Conservation (phyloP, 768 basidiomycete genomes). For the Sarcodon sp. region DNA sequence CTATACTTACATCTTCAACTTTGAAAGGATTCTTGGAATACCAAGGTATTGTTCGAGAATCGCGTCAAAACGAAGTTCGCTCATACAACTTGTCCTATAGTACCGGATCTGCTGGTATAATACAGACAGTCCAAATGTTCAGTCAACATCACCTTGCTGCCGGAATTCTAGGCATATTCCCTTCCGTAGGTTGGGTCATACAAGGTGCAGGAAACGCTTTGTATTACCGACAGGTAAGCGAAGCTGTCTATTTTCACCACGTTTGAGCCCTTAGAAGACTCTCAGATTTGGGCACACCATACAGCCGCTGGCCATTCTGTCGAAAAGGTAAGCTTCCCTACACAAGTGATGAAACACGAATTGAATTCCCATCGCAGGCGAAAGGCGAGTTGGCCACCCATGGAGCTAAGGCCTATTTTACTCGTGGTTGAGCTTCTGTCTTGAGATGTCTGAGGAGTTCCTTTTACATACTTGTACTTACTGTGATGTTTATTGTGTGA, state of each 20-base stretch:
- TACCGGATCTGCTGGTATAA: conserved; percentile 91
- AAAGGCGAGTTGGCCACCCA: conserved; percentile 74
- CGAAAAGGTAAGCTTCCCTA: conserved; percentile 45
- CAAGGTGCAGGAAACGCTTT: conserved; percentile 76
- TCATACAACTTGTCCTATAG: conserved; percentile 20
- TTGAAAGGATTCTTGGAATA: conserved; percentile 78
- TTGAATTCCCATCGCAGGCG: conserved; percentile 34
- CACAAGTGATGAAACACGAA: conserved; percentile 6
- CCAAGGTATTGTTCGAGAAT: conserved; percentile 41
- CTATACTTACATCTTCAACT: conserved; percentile 11
- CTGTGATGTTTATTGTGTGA: neutral
- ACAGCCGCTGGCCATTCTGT: conserved; percentile 78
- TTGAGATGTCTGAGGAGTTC: conserved; percentile 1
- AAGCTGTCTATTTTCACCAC: conserved; percentile 5
- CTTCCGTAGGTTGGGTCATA: conserved; percentile 78
- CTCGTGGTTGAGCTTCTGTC: conserved; percentile 43
- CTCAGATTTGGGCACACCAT: conserved; percentile 66
- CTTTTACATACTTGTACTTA: neutral
- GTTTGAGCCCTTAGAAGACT: conserved; percentile 4
- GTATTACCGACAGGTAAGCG: conserved; percentile 64
- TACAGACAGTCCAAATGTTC: conserved; percentile 83
- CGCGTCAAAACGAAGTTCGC: neutral
- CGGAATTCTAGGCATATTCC: conserved; percentile 67
- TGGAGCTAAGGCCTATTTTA: conserved; percentile 83
- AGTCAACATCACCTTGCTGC: conserved; percentile 59